Percentiles rank a stretch among this genome's conserved stretches.
These are phyloP conservation scores for Gomphus bonarii DNA, from an alignment of 1,284 basidiomycete genomes.

Conservation along the genomic window DNA sequence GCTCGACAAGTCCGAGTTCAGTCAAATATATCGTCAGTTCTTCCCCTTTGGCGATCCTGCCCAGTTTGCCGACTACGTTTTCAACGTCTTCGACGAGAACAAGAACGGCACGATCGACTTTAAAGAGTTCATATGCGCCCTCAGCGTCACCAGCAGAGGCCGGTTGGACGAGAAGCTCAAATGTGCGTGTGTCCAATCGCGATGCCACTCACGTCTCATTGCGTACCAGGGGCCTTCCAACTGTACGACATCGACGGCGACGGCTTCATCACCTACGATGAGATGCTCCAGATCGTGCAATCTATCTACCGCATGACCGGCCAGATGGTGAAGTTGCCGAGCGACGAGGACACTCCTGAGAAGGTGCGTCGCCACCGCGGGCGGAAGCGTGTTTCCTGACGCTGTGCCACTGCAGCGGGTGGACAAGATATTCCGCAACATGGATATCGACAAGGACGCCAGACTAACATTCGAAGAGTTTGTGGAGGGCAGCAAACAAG, in stretches of 20 bases:
- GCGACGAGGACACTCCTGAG: constrained; percentile 98
- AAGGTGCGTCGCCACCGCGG: constrained; percentile 49
- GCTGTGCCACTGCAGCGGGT: constrained; percentile 53
- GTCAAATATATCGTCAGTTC: constrained; percentile 99
- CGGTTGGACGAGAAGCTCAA: constrained; percentile 96
- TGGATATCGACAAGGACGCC: constrained; percentile 88
- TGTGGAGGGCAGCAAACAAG: constrained; percentile 93
- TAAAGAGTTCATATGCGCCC: constrained; percentile 98
- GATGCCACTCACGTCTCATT: constrained; percentile 12
- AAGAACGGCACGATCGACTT: constrained; percentile 96
- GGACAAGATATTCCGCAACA: constrained; percentile 91
- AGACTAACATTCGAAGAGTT: constrained; percentile 91
- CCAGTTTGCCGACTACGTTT: constrained; percentile 98
- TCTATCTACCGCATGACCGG: constrained; percentile 99
- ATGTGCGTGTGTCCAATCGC: constrained; percentile 48
- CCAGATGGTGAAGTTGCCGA: constrained; percentile 96
- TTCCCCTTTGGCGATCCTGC: constrained; percentile 98
- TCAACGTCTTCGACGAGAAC: constrained; percentile 96
- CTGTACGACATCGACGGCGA: constrained; percentile 99
- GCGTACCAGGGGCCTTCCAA: constrained; percentile 88
- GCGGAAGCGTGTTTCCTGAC: background rate
- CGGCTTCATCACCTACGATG: constrained; percentile 93
- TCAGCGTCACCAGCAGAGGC: constrained; percentile 91
- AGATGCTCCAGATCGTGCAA: constrained; percentile 95
- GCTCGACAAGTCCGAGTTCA: constrained; percentile 93